Percentiles rank a stretch among this genome's conserved stretches.
These are phyloP conservation scores for Periconia sp. DNA, from an alignment of 2,329 filamentous ascomycete species.

Conservation along the genomic window DNA sequence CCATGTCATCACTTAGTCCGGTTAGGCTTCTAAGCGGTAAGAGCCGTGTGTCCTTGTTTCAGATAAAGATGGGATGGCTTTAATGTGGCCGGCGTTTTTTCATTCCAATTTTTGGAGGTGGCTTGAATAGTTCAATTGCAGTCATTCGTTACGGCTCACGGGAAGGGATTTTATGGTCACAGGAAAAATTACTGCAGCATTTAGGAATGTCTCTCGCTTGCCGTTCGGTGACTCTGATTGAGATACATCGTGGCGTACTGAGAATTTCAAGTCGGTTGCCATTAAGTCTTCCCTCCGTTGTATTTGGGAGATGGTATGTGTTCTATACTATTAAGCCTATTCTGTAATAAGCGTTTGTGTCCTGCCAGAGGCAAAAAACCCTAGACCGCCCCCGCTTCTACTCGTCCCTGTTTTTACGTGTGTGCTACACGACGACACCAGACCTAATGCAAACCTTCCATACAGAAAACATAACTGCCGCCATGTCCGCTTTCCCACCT, in stretches of 20 bases:
- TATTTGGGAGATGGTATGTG: no score
- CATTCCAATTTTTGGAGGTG: neutral
- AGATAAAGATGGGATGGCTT: neutral
- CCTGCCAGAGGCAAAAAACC: no score
- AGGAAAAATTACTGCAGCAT: neutral
- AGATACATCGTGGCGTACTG: neutral
- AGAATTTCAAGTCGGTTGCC: neutral
- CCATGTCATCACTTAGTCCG: slow-evolving; percentile 4
- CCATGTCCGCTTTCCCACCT: slow-evolving; percentile 10
- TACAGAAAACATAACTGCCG: no score
- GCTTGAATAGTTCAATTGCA: neutral
- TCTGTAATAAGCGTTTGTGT: no score
- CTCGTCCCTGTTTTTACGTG: neutral
- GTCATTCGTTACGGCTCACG: neutral
- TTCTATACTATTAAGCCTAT: no score
- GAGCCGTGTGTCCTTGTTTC: no score
- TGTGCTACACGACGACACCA: neutral
- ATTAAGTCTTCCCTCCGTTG: neutral
- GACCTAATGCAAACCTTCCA: no score
- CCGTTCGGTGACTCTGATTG: no score
- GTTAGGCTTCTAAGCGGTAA: neutral
- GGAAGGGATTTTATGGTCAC: neutral
- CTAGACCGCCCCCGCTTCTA: neutral
- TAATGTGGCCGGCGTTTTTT: neutral
- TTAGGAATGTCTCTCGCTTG: neutral